Conservation (phyloP, 2,329 filamentous ascomycete species). For the Cercospora berteroae region DNA sequence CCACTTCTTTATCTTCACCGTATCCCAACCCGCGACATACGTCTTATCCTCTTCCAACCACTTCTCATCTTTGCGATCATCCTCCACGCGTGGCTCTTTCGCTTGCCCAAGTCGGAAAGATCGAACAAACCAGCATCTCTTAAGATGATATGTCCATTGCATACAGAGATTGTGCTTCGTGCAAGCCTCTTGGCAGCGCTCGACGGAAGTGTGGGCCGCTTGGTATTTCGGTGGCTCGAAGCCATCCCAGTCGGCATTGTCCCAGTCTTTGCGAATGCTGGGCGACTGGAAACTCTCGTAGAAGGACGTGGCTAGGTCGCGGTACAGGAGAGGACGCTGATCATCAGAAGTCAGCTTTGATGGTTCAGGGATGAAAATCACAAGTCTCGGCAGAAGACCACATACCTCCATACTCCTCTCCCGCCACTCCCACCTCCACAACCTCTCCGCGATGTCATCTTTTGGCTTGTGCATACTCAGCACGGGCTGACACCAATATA, state of each 20-base stretch:
- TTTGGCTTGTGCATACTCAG: conserved; percentile 52
- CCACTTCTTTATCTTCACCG: conserved; percentile 39
- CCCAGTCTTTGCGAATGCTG: conserved; percentile 33
- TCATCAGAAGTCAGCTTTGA: not conserved
- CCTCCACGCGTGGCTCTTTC: conserved; percentile 32
- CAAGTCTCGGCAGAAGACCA: not conserved
- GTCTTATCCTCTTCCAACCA: conserved; percentile 39
- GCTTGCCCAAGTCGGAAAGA: conserved; percentile 41
- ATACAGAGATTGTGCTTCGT: conserved; percentile 36
- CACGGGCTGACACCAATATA: conserved; percentile 54
- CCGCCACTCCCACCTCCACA: conserved; percentile 51
- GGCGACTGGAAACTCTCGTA: conserved; percentile 25
- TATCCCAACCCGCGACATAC: conserved; percentile 42
- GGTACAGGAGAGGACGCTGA: conserved; percentile 27
- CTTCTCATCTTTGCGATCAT: conserved; percentile 25
- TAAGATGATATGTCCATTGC: conserved; percentile 38
- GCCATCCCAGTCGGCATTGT: conserved; percentile 40
- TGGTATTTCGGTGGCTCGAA: conserved; percentile 30
- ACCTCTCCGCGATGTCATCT: conserved; percentile 49
- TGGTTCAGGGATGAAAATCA: not conserved
- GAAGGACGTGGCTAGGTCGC: conserved; percentile 36
- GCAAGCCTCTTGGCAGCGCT: conserved; percentile 49
- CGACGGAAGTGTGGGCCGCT: conserved; percentile 34
- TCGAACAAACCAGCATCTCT: conserved; percentile 28
- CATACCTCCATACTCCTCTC: conserved; percentile 29